These are phyloP conservation scores for Fusarium begoniae DNA, from an alignment of 2,329 filamentous ascomycete species.

Conservation along the genomic window DNA sequence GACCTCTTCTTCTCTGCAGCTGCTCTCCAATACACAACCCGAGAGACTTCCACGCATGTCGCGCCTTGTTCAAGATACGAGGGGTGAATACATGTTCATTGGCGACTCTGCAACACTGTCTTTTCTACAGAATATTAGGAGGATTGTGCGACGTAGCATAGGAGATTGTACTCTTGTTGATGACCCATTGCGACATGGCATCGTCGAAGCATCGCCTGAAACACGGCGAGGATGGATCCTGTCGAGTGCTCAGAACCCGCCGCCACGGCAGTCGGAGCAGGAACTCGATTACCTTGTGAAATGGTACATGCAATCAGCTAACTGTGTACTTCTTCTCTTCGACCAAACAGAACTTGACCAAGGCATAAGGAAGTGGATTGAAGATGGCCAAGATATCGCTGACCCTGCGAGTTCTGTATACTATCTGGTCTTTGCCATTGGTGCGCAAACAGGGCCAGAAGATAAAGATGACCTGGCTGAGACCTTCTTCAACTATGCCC, in stretches of 20 bases:
- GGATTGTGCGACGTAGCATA: conserved; percentile 44
- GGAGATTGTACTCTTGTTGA: conserved; percentile 47
- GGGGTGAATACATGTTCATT: conserved; percentile 49
- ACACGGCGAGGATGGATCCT: conserved; percentile 42
- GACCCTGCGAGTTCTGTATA: conserved; percentile 36
- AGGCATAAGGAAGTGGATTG: conserved; percentile 44
- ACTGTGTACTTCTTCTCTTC: conserved; percentile 45
- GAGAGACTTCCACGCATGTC: conserved; percentile 43
- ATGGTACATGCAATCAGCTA: conserved; percentile 46
- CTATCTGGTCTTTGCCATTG: conserved; percentile 45
- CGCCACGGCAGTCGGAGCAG: conserved; percentile 31
- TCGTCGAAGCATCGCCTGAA: conserved; percentile 47
- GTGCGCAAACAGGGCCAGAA: conserved; percentile 48
- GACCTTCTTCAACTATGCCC: conserved; percentile 48
- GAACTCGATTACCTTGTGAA: conserved; percentile 43
- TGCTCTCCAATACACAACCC: conserved; percentile 38
- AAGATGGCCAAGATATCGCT: conserved; percentile 28
- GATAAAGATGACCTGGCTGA: conserved; percentile 47
- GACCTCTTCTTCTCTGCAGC: conserved; percentile 29
- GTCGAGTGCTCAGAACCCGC: conserved; percentile 38
- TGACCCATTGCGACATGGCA: conserved; percentile 46
- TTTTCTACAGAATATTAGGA: conserved; percentile 48
- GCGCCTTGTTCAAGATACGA: conserved; percentile 45
- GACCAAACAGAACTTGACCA: conserved; percentile 42
- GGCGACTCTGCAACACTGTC: conserved; percentile 49